Percentiles rank a stretch among this genome's conserved stretches.
These are phyloP conservation scores for Sonneratia alba DNA, from an alignment of 345 rosid species.

Conservation along the genomic window DNA sequence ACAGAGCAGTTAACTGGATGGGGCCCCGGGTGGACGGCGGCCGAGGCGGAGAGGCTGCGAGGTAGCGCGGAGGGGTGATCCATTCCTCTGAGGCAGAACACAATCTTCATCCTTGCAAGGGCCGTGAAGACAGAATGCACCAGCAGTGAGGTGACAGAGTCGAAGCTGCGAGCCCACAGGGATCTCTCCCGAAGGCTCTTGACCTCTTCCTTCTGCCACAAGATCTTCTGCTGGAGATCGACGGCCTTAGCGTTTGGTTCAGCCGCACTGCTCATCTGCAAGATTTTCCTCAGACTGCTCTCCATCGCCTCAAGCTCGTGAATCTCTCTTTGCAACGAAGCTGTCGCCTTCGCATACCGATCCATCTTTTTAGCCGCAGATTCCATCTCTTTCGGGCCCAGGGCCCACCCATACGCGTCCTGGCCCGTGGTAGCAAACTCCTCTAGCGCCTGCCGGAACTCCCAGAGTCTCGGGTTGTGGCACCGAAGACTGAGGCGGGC, in stretches of 20 bases:
- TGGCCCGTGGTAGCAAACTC: slow-evolving; percentile 62
- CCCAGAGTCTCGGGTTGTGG: slow-evolving; percentile 29
- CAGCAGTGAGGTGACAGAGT: slow-evolving; percentile 45
- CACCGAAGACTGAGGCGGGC: slow-evolving; percentile 54
- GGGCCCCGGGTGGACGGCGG: slow-evolving; percentile 60
- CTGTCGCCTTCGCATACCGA: slow-evolving; percentile 54
- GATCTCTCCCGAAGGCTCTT: slow-evolving; percentile 77
- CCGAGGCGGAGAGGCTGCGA: slow-evolving; percentile 74
- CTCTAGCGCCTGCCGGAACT: slow-evolving; percentile 42
- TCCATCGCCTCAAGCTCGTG: slow-evolving; percentile 63
- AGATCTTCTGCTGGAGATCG: slow-evolving; percentile 60
- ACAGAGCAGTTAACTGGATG: slow-evolving; percentile 24
- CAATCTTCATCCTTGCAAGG: slow-evolving; percentile 59
- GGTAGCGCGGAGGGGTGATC: slow-evolving; percentile 37
- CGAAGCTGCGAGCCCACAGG: slow-evolving; percentile 77
- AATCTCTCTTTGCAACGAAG: slow-evolving; percentile 62
- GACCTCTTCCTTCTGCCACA: slow-evolving; percentile 64
- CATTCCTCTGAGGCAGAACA: slow-evolving; percentile 49
- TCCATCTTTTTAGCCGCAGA: slow-evolving; percentile 62
- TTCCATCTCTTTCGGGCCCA: slow-evolving; percentile 58
- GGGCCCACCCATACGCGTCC: slow-evolving; percentile 53
- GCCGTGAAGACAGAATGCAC: slow-evolving; percentile 56
- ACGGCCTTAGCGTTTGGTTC: slow-evolving; percentile 33
- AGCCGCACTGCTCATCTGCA: not conserved
- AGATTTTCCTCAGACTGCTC: slow-evolving; percentile 35